A percentile compares a stretch with the other conserved stretches of the same genome.
phyloP scores from a whole-genome alignment of 768 basidiomycete genomes.

The Nevesoporus exiguus region DNA sequence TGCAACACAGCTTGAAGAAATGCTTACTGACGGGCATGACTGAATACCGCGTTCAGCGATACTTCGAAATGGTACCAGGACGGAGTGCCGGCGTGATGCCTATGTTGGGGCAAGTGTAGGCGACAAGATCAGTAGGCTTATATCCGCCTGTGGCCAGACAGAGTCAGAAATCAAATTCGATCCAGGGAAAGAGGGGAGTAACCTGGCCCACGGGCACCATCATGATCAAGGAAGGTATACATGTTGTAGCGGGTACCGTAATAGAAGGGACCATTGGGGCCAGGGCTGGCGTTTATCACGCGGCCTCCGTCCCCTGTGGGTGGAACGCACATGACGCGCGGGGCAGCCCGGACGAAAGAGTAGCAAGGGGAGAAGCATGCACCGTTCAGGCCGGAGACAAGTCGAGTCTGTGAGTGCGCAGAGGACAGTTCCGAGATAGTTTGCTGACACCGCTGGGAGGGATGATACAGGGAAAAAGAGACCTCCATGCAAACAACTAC shows the following conservation, averaged over 20 bases:
- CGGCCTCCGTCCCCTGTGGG: slow-evolving; percentile 29
- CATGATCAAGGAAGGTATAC: slow-evolving; percentile 34
- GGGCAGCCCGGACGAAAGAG: slow-evolving; percentile 25
- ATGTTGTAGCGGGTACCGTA: slow-evolving; percentile 28
- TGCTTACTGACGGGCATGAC: background rate
- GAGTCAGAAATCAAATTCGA: background rate
- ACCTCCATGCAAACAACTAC: slow-evolving; percentile 35
- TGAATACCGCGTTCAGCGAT: background rate
- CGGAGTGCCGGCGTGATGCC: slow-evolving; percentile 32
- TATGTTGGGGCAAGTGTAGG: slow-evolving; percentile 26
- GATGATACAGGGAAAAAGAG: slow-evolving; percentile 33
- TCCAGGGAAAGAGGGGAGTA: background rate
- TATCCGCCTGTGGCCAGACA: slow-evolving; percentile 17
- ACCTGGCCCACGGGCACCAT: slow-evolving; percentile 23
- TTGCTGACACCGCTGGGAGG: slow-evolving; percentile 29
- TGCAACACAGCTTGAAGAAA: too few species aligned
- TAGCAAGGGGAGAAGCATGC: slow-evolving; percentile 32
- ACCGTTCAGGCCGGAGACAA: slow-evolving; percentile 25
- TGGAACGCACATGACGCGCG: slow-evolving; percentile 29
- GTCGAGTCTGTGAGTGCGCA: slow-evolving; percentile 15
- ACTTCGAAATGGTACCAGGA: slow-evolving; percentile 23
- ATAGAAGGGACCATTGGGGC: slow-evolving; percentile 31
- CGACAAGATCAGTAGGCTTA: slow-evolving; percentile 29
- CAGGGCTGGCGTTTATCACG: slow-evolving; percentile 25
- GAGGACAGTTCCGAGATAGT: background rate